Conservation (phyloP, 345 rosid species). For the Lepidium sativum region DNA sequence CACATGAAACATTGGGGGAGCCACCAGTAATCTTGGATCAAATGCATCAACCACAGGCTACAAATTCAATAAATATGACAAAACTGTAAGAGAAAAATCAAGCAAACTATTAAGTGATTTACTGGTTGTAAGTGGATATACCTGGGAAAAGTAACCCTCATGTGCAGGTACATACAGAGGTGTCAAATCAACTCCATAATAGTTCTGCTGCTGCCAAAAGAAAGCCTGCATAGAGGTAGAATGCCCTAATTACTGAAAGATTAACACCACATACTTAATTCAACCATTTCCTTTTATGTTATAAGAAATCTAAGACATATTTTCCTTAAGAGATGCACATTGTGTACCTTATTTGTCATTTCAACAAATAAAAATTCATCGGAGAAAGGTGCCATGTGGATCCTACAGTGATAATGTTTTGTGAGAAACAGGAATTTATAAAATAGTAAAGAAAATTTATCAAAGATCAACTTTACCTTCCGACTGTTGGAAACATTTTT, state of each 20-base stretch:
- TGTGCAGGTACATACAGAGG: slow-evolving; percentile 71
- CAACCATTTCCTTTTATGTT: not conserved
- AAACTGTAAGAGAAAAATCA: not conserved
- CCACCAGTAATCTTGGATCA: slow-evolving; percentile 91
- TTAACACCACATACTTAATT: not conserved
- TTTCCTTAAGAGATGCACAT: not conserved
- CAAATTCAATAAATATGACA: not conserved
- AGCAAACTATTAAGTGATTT: not conserved
- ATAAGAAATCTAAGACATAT: not conserved
- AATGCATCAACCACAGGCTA: slow-evolving; percentile 99
- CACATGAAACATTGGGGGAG: slow-evolving; percentile 58
- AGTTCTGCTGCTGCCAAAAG: slow-evolving; percentile 93
- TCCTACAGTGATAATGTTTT: slow-evolving; percentile 42
- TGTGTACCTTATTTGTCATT: slow-evolving; percentile 90
- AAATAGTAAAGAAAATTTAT: not conserved
- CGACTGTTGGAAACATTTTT: slow-evolving; percentile 84
- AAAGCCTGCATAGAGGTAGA: slow-evolving; percentile 52
- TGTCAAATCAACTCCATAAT: slow-evolving; percentile 84
- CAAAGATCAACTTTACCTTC: slow-evolving; percentile 49
- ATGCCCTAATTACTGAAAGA: not conserved
- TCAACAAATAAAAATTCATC: slow-evolving; percentile 87
- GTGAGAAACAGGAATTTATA: not conserved
- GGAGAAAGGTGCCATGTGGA: slow-evolving; percentile 95
- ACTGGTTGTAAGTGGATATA: slow-evolving; percentile 12
- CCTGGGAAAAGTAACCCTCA: slow-evolving; percentile 95